Conservation (phyloP, 2,329 filamentous ascomycete species). For the Tolypocladium ovalisporum region DNA sequence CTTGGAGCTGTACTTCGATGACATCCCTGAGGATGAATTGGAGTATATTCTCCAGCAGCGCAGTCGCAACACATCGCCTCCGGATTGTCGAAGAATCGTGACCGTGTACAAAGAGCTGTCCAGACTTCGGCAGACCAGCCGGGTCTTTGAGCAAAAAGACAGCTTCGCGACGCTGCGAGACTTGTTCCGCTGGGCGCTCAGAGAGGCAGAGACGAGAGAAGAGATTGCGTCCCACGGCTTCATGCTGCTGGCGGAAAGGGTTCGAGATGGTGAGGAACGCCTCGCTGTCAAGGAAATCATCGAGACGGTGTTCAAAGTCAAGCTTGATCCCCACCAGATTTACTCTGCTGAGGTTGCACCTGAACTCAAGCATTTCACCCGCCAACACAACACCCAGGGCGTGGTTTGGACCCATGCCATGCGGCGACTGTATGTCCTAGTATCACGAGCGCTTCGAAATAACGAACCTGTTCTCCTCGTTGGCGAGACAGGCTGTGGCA, state of each 20-base stretch:
- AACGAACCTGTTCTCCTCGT: constrained; percentile 92
- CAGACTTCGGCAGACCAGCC: constrained; percentile 74
- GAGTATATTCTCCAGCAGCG: constrained; percentile 84
- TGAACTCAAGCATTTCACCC: constrained; percentile 39
- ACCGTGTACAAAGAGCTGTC: constrained; percentile 90
- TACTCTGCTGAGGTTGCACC: constrained; percentile 54
- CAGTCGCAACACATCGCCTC: constrained; percentile 76
- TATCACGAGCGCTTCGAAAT: constrained; percentile 76
- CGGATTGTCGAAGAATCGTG: constrained; percentile 85
- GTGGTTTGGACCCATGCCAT: constrained; percentile 96
- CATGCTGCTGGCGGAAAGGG: constrained; percentile 90
- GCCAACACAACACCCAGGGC: constrained; percentile 40
- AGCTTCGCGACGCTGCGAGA: constrained; percentile 95
- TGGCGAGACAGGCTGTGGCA: constrained; percentile 94
- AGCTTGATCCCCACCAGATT: constrained; percentile 60
- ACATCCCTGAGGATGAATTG: constrained; percentile 91
- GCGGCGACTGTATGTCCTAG: constrained; percentile 80
- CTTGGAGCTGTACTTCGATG: constrained; percentile 92
- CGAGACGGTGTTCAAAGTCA: constrained; percentile 80
- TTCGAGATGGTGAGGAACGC: constrained; percentile 82
- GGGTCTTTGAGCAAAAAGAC: constrained; percentile 93
- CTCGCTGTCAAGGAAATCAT: constrained; percentile 77
- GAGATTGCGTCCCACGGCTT: constrained; percentile 88
- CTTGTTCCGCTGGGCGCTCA: constrained; percentile 86
- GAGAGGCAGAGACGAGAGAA: constrained; percentile 74